Conservation (phyloP, 345 rosid genomes). For the Draba incana region DNA sequence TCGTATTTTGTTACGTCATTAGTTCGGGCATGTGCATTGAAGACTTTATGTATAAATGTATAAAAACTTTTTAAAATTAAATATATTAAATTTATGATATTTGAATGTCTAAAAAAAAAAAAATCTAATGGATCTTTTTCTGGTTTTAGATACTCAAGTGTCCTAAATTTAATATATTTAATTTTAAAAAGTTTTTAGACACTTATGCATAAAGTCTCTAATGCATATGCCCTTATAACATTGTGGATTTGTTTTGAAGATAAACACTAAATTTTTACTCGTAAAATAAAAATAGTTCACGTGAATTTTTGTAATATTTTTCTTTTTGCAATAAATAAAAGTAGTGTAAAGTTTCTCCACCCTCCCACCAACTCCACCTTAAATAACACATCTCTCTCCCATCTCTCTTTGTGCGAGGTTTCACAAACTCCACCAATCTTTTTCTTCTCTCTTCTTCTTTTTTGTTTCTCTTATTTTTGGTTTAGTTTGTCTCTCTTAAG, state of each 20-base stretch:
- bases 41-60: no score
- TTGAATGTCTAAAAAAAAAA: no score
- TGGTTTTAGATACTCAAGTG: no score
- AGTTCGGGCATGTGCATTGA: no score
- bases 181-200: no score
- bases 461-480: background rate
- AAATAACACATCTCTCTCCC: conserved; percentile 44
- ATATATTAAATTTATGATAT: no score
- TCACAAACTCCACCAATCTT: conserved; percentile 36
- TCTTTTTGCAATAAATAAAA: conserved; percentile 15
- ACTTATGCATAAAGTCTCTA: no score
- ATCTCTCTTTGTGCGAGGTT: conserved; percentile 41
- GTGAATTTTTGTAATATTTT: conserved; percentile 14
- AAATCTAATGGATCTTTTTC: no score
- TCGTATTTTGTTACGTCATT: conserved; percentile 30
- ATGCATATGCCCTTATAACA: no score
- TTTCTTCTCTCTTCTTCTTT: conserved; percentile 26
- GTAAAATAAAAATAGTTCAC: conserved; percentile 27
- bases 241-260: conserved; percentile 9
- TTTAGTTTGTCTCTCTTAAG: background rate
- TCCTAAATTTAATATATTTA: no score
- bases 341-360: conserved; percentile 33
- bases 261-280: conserved; percentile 23
- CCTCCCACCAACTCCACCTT: conserved; percentile 55
- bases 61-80: no score